Conservation (phyloP, 257 asterid species). For the Ligustrum vulgare region DNA sequence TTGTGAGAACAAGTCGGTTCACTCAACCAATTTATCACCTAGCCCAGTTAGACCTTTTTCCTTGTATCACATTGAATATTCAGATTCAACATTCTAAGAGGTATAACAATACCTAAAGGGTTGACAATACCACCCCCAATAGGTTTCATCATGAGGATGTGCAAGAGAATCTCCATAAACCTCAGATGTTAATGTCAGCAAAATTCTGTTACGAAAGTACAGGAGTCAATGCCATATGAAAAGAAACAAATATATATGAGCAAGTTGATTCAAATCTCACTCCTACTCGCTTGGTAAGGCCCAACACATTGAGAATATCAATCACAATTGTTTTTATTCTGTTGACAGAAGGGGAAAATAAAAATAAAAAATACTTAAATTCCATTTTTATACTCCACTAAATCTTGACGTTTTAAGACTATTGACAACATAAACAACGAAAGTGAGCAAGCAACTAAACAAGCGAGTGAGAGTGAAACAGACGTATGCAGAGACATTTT, state of each 20-base stretch:
- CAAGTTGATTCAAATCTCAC: slow-evolving; percentile 56
- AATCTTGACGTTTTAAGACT: not conserved
- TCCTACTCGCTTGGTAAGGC: slow-evolving; percentile 96
- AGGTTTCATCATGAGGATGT: slow-evolving; percentile 88
- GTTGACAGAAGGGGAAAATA: slow-evolving; percentile 16
- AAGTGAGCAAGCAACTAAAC: slow-evolving; percentile 1
- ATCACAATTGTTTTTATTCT: slow-evolving; percentile 93
- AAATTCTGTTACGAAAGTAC: slow-evolving; percentile 48
- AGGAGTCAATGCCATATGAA: slow-evolving; percentile 11
- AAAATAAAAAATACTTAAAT: not conserved
- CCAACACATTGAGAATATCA: slow-evolving; percentile 94
- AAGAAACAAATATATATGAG: not conserved
- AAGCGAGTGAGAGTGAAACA: not conserved
- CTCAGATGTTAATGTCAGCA: slow-evolving; percentile 92
- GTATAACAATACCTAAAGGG: slow-evolving; percentile 67
- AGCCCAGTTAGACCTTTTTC: not conserved
- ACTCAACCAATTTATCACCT: too few relatives aligned
- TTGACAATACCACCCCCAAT: slow-evolving; percentile 99
- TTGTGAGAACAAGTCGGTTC: too few relatives aligned
- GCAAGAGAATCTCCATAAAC: slow-evolving; percentile 96
- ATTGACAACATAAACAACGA: not conserved
- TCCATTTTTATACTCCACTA: not conserved
- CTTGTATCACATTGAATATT: not conserved
- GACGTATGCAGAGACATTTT: not conserved
- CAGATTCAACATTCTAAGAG: not conserved